Base-by-base conservation (phyloP, 2,329 filamentous ascomycete genomes). In the Aspergillus sp. region DNA sequence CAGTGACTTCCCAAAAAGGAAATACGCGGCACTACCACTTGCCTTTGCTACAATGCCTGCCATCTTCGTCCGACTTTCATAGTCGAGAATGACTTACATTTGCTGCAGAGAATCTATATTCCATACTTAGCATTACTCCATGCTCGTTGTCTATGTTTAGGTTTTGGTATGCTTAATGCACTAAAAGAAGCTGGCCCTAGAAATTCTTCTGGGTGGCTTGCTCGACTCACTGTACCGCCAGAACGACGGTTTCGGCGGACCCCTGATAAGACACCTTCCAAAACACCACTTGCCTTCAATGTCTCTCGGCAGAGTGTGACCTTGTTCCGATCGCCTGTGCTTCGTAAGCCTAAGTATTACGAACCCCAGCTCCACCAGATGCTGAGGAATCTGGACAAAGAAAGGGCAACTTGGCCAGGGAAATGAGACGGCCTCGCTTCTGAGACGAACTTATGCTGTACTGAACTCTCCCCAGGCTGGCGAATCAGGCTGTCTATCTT, bases 121-220 rank as follows among this genome's bases (percentile, higher is more conserved):
- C 27, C 27, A 30, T 25, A 50, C 13, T 17, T 8, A 30, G 15
- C n/a, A 50, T 23, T 23, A 23, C 5, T 36, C 47, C 47, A 30
- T 7, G 8, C 25, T 30, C n/a, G 23, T n/a, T 8, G 21, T 49
- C 23, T 25, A 49, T 49, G 44, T 49, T 49, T 49, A 23, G 21
- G 25, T 15, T 17, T 50, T 50, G 47, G 47, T 27, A 50, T 50
- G 47, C 47, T 19, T 23, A 3, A 30, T 10, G 15, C 32, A 36
- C 47, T 50, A 27, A 50, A 50, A 50, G 47, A 23, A 44, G 41
- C 41, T 44, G 32, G 17, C 41, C 41, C 41, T 19, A 6, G 41
- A n/a, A 30, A 50, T 50, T 50, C 47, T 50, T 50, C 47, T 17
- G 47, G n/a, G 47, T 50, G 47, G 47, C 47, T 30, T 30, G 25